These are phyloP conservation scores for Hypoxylon fuscum DNA, from an alignment of 495 filamentous ascomycete species.

Conservation along the genomic window DNA sequence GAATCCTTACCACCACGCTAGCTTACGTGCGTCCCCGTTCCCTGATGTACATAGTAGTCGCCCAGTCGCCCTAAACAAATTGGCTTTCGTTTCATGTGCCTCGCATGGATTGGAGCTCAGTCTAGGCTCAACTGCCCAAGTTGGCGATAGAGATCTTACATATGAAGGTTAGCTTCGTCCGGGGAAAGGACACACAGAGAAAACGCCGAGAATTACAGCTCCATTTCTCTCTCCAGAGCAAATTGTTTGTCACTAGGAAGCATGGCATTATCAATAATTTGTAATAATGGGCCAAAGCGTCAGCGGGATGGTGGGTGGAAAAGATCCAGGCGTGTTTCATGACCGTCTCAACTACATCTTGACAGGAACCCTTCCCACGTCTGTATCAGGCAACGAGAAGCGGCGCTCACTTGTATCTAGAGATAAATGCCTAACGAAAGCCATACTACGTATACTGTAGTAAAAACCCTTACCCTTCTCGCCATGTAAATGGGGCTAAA, in stretches of 20 bases:
- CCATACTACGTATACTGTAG: neutral
- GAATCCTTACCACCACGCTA: conserved; percentile 18
- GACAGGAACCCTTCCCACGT: conserved; percentile 5
- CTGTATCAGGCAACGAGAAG: conserved; percentile 15
- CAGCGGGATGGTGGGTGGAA: conserved; percentile 4
- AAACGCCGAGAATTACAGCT: conserved; percentile 9
- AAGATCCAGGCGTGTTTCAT: conserved; percentile 31
- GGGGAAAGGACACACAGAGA: conserved; percentile 10
- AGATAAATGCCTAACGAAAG: conserved; percentile 9
- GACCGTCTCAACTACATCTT: conserved; percentile 31
- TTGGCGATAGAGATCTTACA: conserved; percentile 4
- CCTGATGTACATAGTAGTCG: conserved; percentile 5
- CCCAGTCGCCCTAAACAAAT: conserved; percentile 15
- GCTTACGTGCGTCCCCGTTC: conserved; percentile 18
- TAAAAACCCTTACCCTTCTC: neutral
- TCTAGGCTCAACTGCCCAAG: conserved; percentile 14
- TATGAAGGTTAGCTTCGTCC: conserved; percentile 9
- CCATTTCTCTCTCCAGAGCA: neutral
- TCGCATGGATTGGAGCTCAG: conserved; percentile 1
- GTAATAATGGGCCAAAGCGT: conserved; percentile 26
- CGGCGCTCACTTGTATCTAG: neutral
- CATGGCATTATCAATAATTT: conserved; percentile 5
- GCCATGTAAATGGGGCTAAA: conserved; percentile 9
- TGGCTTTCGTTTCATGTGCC: conserved; percentile 27
- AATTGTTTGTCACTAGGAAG: neutral